phyloP scores from a whole-genome alignment of 306 rosid genomes.

The Rosa multiflora region DNA sequence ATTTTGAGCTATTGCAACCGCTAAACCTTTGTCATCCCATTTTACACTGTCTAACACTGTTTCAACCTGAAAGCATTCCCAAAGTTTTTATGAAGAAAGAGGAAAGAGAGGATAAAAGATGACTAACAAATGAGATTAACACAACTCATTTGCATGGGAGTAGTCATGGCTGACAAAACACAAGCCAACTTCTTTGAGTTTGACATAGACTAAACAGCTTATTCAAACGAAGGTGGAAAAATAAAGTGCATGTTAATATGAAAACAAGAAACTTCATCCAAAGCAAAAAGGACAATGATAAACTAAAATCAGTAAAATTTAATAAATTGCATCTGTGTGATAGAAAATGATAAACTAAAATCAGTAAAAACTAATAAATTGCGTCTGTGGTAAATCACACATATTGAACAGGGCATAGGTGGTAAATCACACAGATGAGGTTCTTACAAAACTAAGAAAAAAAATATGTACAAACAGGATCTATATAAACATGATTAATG shows the following conservation, averaged over 20 bases:
- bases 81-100: constrained; percentile 1
- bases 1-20: constrained; percentile 86
- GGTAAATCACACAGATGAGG: background rate
- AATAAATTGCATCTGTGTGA: no score
- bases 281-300: background rate
- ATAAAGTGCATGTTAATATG: background rate
- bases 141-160: background rate
- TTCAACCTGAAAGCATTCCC: constrained; percentile 57
- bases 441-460: background rate
- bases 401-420: background rate
- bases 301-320: background rate
- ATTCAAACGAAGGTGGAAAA: background rate
- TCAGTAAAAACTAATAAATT: background rate
- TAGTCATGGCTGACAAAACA: background rate
- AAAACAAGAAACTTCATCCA: background rate
- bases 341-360: background rate
- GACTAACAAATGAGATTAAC: background rate
- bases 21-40: constrained; percentile 90
- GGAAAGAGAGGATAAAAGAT: background rate
- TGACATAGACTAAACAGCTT: background rate
- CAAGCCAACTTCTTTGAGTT: background rate
- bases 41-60: constrained; percentile 57
- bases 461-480: background rate
- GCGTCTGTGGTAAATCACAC: background rate
- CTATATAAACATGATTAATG: background rate